Percentiles rank a stretch among this genome's conserved stretches.
These are phyloP conservation scores for Ramalina intermedia DNA, from an alignment of 495 filamentous ascomycete species.

Conservation along the genomic window DNA sequence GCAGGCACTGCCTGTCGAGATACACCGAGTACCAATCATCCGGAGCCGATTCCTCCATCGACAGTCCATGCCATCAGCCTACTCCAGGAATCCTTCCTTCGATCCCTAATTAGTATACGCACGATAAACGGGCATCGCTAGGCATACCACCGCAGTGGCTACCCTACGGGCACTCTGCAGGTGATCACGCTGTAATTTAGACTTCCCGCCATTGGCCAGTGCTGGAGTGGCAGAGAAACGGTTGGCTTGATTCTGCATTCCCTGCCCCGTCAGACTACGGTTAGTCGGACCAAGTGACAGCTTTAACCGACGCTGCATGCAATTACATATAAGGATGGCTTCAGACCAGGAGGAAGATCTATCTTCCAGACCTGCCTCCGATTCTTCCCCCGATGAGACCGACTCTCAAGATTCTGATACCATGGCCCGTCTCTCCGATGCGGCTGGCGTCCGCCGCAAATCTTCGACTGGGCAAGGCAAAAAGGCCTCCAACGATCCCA, in stretches of 20 bases:
- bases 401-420: slow-evolving; percentile 35
- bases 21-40: neutral
- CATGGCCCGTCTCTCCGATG: slow-evolving; percentile 37
- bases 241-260: neutral
- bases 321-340: slow-evolving; percentile 31
- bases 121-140: neutral
- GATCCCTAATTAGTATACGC: neutral
- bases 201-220: slow-evolving; percentile 3
- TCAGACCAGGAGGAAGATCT: slow-evolving; percentile 33
- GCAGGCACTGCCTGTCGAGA: too few relatives aligned
- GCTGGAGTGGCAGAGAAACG: neutral
- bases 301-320: neutral
- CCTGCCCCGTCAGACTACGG: neutral
- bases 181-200: neutral
- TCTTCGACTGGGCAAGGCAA: slow-evolving; percentile 39
- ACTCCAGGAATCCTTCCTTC: neutral
- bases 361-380: slow-evolving; percentile 21
- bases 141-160: neutral
- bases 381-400: slow-evolving; percentile 31
- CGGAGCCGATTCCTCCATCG: neutral
- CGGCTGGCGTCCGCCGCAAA: slow-evolving; percentile 32
- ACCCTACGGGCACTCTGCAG: slow-evolving; percentile 2
- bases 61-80: neutral
- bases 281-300: neutral
- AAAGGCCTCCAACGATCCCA: slow-evolving; percentile 55